Conservation (phyloP, 371 early-diverging fungal genomes). For the Capillidium heterosporum region DNA sequence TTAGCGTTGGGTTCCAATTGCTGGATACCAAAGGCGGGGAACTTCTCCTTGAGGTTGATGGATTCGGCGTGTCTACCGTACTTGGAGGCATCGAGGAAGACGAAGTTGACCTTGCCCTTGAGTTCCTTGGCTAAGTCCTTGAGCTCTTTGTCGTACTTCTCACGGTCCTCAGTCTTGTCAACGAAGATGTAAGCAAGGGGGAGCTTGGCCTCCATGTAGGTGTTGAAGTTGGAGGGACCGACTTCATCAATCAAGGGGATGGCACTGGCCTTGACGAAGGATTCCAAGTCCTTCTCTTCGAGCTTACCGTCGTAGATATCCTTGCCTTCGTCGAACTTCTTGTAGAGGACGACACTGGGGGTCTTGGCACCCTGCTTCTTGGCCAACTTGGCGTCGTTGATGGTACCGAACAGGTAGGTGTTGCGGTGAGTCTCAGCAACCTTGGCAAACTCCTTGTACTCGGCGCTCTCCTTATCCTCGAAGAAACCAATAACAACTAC, state of each 20-base stretch:
- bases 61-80: constrained; percentile 69
- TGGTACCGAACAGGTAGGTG: constrained; percentile 57
- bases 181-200: constrained; percentile 81
- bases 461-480: constrained; percentile 25
- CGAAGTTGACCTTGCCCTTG: constrained; percentile 76
- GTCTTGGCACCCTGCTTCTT: constrained; percentile 25
- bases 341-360: constrained; percentile 63
- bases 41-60: constrained; percentile 62
- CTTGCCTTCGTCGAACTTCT: constrained; percentile 77
- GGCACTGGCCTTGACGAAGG: constrained; percentile 53
- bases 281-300: constrained; percentile 25
- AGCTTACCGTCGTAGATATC: constrained; percentile 34
- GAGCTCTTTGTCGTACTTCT: constrained; percentile 23
- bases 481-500: constrained; percentile 76
- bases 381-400: constrained; percentile 22
- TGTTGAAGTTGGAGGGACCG: constrained; percentile 63
- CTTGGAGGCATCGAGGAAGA: constrained; percentile 68
- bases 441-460: constrained; percentile 32
- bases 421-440: constrained; percentile 65
- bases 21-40: constrained; percentile 89
- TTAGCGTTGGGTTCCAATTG: constrained; percentile 43
- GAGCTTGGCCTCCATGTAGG: constrained; percentile 61
- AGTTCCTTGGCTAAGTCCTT: constrained; percentile 60
- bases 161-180: constrained; percentile 35
- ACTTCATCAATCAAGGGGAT: constrained; percentile 81